Evolutionary conservation across 805 yeast genomes (phyloP).

Genomic region (Gaillardinia entomophila): DNA sequence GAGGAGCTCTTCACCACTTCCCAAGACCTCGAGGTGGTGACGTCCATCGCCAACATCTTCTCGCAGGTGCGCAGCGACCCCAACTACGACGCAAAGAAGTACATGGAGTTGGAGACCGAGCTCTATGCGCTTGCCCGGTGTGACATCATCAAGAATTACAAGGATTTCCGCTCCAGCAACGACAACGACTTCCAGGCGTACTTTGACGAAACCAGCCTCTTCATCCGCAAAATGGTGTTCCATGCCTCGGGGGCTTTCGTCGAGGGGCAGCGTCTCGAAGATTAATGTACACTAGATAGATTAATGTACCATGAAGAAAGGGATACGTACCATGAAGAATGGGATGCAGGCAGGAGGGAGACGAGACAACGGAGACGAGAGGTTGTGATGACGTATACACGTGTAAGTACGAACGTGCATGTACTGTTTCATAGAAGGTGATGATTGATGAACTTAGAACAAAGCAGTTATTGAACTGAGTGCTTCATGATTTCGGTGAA

Average conservation of each 20-base stretch:
- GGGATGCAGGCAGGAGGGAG: no score
- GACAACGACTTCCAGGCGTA: neutral
- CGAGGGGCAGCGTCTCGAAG: slow-evolving; percentile 30
- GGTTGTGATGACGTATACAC: no score
- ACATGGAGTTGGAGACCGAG: slow-evolving; percentile 8
- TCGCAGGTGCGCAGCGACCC: slow-evolving; percentile 8
- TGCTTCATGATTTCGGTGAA: no score
- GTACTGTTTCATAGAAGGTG: no score
- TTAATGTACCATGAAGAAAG: no score
- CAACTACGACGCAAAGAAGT: slow-evolving; percentile 11
- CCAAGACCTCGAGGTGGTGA: slow-evolving; percentile 19
- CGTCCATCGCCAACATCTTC: slow-evolving; percentile 22
- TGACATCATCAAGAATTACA: slow-evolving; percentile 4
- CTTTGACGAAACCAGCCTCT: neutral
- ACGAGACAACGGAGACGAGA: no score
- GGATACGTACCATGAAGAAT: no score
- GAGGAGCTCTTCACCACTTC: slow-evolving; percentile 21
- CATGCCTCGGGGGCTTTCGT: slow-evolving; percentile 30
- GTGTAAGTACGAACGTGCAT: no score
- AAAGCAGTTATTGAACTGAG: no score
- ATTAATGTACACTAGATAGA: no score
- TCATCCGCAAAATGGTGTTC: slow-evolving; percentile 27
- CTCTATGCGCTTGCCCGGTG: slow-evolving; percentile 7
- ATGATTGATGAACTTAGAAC: no score
- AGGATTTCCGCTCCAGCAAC: slow-evolving; percentile 2